phyloP scores from a whole-genome alignment of 257 asterid species.

The Nicotiana knightiana region DNA sequence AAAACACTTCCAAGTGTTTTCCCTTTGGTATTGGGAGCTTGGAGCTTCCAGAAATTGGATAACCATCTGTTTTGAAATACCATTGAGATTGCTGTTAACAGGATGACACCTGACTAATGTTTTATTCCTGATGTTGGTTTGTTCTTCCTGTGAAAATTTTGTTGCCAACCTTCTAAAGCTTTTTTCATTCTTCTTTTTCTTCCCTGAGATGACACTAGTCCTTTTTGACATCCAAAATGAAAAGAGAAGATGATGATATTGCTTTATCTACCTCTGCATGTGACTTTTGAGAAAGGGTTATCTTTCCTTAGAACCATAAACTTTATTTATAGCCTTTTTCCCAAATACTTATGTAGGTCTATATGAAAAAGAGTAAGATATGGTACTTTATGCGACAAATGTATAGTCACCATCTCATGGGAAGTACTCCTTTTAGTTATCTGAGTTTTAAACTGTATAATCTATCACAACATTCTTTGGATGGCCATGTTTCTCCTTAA shows the following conservation, averaged over 20 bases:
- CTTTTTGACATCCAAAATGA: neutral
- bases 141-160: neutral
- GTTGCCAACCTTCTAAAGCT: neutral
- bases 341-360: neutral
- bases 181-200: neutral
- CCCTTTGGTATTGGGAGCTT: neutral
- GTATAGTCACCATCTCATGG: neutral
- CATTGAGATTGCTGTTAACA: neutral
- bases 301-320: neutral
- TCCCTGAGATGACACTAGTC: neutral
- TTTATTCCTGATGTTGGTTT: neutral
- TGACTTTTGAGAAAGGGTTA: neutral
- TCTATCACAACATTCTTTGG: neutral
- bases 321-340: neutral
- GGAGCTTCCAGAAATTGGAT: neutral
- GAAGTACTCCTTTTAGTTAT: neutral
- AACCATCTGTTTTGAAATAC: neutral
- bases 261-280: neutral
- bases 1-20: no score
- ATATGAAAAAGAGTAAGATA: neutral
- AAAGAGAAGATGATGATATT: neutral
- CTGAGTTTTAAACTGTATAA: neutral
- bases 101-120: neutral
- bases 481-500: slow-evolving; percentile 45
- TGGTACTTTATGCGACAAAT: neutral